phyloP scores from a whole-genome alignment of 257 asterid genomes.

The Nicotiana tomentosiformis region DNA sequence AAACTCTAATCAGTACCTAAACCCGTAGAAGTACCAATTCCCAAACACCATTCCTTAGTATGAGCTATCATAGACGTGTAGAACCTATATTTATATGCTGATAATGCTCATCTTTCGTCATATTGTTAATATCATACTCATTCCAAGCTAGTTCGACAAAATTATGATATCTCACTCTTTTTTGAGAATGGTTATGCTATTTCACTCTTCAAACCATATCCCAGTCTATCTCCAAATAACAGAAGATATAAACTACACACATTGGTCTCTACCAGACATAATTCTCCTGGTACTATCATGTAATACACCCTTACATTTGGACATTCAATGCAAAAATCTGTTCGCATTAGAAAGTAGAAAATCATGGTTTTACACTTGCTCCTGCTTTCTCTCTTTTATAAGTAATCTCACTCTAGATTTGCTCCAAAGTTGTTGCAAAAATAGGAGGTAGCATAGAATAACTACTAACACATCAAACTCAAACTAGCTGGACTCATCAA shows the following conservation, averaged over 20 bases:
- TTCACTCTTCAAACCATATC: neutral
- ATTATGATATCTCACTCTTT: neutral
- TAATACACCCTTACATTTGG: neutral
- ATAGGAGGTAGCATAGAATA: neutral
- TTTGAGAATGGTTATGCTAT: no score
- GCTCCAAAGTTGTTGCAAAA: neutral
- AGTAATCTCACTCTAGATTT: neutral
- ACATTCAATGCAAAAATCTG: neutral
- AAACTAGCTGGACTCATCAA: neutral
- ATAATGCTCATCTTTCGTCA: neutral
- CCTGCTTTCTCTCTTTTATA: neutral
- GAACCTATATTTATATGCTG: neutral
- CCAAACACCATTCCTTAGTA: neutral
- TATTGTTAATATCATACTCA: neutral
- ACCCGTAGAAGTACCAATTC: neutral
- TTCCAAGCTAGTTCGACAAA: neutral
- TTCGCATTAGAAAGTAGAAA: no score
- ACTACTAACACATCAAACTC: neutral
- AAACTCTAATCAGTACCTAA: neutral
- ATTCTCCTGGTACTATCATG: neutral
- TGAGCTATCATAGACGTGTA: neutral
- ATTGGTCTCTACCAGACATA: neutral
- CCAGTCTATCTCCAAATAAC: neutral
- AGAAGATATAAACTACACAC: neutral
- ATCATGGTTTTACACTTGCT: neutral